Evolutionary conservation across 306 rosid species (phyloP), one percentile per base, ranked within the genome.

Genomic region (Coriaria nepalensis): DNA sequence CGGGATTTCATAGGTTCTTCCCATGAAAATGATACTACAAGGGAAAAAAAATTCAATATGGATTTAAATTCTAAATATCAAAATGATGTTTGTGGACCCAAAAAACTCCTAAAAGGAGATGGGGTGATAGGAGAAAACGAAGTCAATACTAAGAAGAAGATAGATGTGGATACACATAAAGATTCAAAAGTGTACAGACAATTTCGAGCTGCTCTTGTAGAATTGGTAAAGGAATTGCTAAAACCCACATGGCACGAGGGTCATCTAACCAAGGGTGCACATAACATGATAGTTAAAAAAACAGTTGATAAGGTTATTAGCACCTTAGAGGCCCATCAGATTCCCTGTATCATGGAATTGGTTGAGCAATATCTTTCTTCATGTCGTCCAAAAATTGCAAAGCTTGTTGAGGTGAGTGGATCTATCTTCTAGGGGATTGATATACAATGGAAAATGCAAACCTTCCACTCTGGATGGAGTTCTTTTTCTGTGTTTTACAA

Each of bases 171-270:
- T 57, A 40, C 59, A 50, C 74, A 55, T 36, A 76, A 77, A 68
- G 93, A 84, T 67, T 45, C 75, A 5, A 85, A 70, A 67, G 77
- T 64, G 5, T 9, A 71, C 33, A 77, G 58, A 75, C 40, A 55
- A 49, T 79, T 79, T 14, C 94, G 92, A 36, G 71, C 68, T 4
- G 68, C 73, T 69, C 98, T 90, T 63, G 71, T 90, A 53, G 95
- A 90, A 38, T 62, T 68, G 40, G 98, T 77, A 52, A 90, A 85
- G 71, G 94, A 81, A 53, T 71, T 85, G 69, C 62, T 90, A 69
- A 90, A 77, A 79, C 95, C 98, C 50, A 70, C 60, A 59, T 90
- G 98, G 98, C 87, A 69, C 33, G 95, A 79, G 45, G 95, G 93
- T 42, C 70, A 56, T 67, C 78, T 90, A 47, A 77, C 77, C 71